phyloP scores from a whole-genome alignment of 2,329 filamentous ascomycete genomes.

The Curvularia sp. region DNA sequence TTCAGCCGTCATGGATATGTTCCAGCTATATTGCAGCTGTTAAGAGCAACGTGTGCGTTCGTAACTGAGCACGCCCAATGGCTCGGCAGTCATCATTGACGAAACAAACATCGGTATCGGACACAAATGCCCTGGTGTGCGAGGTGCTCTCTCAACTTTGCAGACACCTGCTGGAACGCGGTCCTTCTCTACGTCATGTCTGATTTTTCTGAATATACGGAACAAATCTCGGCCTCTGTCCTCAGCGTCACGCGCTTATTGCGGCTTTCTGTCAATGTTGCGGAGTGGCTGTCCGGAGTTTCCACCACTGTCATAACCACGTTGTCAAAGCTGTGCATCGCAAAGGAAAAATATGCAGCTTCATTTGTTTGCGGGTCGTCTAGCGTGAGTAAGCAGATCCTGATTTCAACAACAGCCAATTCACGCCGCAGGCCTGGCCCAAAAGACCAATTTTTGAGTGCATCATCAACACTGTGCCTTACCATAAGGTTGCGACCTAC shows the following conservation, averaged over 20 bases:
- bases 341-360: neutral
- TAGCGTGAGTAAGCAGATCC: neutral
- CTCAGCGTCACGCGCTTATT: neutral
- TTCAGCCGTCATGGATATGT: conserved; percentile 12
- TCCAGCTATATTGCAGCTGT: conserved; percentile 17
- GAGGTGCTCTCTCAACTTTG: neutral
- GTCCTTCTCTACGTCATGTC: conserved; percentile 16
- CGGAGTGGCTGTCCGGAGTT: neutral
- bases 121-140: conserved; percentile 2
- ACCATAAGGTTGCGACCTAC: neutral
- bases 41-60: conserved; percentile 6
- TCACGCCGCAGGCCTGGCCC: neutral
- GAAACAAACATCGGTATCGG: conserved; percentile 8
- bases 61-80: conserved; percentile 2
- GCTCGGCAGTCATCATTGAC: conserved; percentile 6
- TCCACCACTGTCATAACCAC: neutral
- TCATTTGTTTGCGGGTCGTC: neutral
- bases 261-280: neutral
- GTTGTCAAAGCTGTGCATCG: neutral
- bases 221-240: conserved; percentile 5
- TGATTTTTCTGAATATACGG: conserved; percentile 3
- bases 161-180: conserved; percentile 10
- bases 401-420: neutral
- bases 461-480: neutral
- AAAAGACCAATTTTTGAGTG: neutral